Evolutionary conservation across 2,329 filamentous ascomycete genomes (phyloP), one percentile per base, ranked within the genome.

Genomic region (Cytospora mali): DNA sequence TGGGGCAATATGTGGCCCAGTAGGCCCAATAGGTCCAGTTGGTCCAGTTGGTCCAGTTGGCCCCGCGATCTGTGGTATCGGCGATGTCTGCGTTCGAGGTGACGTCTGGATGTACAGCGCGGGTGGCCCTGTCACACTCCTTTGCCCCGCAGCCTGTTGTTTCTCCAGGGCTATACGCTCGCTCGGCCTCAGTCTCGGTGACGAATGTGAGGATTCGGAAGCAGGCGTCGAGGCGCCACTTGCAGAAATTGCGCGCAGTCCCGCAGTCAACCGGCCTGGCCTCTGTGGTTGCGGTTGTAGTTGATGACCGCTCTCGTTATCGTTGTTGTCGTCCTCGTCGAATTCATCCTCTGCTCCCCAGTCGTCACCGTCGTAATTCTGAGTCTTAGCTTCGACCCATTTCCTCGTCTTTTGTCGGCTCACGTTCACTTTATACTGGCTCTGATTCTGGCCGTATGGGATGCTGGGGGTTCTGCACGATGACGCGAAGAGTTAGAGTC

Each of bases 361-460:
- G 72, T 97, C 94, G 70, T 96, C 93, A 66, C 93, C 94, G 71
- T 94, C 93, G 72, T 98, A 98, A 72, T 87, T 91, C 69, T 90
- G 88, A 63, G 87, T 83, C 75, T 93, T 94, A 39, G 94, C 94
- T 71, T 96, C 90, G 42, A 94, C 89, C 94, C 94, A 98, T 84
- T 96, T 96, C 77, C 89, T 91, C 61, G 93, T 97, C 79, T 96
- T 96, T 61, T 88, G 85, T 66, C 94, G 88, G 76, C 91, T 94
- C 55, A 97, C 88, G 74, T 97, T 96, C 57, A 92, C 86, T 74
- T 91, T 90, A 77, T 93, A 97, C 28, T 76, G 71, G 62, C 69
- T 73, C 59, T 68, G 71, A 23, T 72, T 68, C 18, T 73, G 67
- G 48, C 68, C 56, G 7, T 70, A 49, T 16, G 71, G 65, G 21